Evolutionary conservation across 2,329 filamentous ascomycete genomes (phyloP), one percentile per base, ranked within the genome.

Genomic region (Pseudocercospora musae): DNA sequence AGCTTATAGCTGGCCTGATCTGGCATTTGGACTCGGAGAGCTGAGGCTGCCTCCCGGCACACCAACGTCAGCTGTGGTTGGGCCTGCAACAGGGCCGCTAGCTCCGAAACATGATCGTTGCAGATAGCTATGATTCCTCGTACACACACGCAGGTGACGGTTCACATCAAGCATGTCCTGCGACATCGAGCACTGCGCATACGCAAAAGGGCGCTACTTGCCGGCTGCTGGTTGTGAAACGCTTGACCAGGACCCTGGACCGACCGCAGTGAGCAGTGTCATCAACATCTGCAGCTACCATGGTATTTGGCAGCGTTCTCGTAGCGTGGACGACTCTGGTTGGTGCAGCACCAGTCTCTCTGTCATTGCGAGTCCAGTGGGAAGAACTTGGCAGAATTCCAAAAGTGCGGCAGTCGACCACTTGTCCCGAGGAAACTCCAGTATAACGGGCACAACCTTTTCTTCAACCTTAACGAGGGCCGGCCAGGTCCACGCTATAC

Each of bases 1-100:
- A 54, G 31, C 52, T 54, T 54, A 29, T 40, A 52, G 25, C 48
- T 52, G 48, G 48, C 48, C 48, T 29, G 48, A 52, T 52, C 48
- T 23, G 48, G 48, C 13, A 52, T 25, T 52, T 52, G 48, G 21
- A 29, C 25, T 52, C 48, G 48, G 48, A 52, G 20, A 52, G 48
- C 48, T 52, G 48, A 31, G 48, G 48, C 48, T 52, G 48, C 48
- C 21, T 52, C 48, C 48, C 48, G 48, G 48, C 25, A 23, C 15
- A 52, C 48, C 48, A 52, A 52, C 48, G 48, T 29, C 48, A 52
- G 48, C 48, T 29, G 46, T 49, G 21, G 7, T 49, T 18, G 21
- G 23, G 46, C 46, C 20, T 15, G 21, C 15, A 25, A 52, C 48
- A 52, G 48, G 25, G 48, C 25, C 7, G 21, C 20, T n/a, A 29